Evolutionary conservation across 768 basidiomycete species (phyloP).

Genomic region (Lactarius pseudohatsudake): DNA sequence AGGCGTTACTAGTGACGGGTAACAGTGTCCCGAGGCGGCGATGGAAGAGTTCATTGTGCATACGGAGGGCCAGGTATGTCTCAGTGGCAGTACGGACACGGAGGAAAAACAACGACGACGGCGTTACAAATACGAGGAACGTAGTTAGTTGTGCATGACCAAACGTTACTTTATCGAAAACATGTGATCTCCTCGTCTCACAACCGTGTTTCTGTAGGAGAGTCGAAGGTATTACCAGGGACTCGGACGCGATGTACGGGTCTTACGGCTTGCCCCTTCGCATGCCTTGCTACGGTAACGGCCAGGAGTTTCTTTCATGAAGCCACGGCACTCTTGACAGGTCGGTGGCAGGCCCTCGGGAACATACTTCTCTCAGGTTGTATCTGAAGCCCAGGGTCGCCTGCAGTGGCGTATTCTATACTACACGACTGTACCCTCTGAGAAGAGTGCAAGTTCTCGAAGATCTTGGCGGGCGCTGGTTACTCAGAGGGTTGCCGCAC

Average conservation of each 20-base stretch:
- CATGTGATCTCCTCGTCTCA: neutral
- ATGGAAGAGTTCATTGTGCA: too few species aligned
- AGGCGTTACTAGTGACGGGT: too few species aligned
- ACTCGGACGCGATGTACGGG: neutral
- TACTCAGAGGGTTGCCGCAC: too few species aligned
- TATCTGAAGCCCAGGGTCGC: neutral
- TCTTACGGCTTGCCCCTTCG: neutral
- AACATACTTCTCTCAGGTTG: neutral
- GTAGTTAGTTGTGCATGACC: neutral
- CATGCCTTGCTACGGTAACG: conserved; percentile 10
- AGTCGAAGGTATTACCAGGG: neutral
- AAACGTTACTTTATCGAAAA: neutral
- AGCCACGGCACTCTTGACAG: conserved; percentile 16
- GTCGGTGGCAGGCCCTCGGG: neutral
- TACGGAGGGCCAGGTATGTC: too few species aligned
- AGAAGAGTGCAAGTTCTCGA: too few species aligned
- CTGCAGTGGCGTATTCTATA: neutral
- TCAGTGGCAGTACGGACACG: too few species aligned
- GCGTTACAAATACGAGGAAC: too few species aligned
- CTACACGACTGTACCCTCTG: too few species aligned
- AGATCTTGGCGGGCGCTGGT: too few species aligned
- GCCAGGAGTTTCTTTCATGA: neutral
- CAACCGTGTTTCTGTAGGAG: neutral
- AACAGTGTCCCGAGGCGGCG: too few species aligned
- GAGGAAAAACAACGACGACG: too few species aligned